These are phyloP conservation scores for Phytophthora aleatoria DNA, from an alignment of 352 stramenopile genomes.

Conservation along the genomic window DNA sequence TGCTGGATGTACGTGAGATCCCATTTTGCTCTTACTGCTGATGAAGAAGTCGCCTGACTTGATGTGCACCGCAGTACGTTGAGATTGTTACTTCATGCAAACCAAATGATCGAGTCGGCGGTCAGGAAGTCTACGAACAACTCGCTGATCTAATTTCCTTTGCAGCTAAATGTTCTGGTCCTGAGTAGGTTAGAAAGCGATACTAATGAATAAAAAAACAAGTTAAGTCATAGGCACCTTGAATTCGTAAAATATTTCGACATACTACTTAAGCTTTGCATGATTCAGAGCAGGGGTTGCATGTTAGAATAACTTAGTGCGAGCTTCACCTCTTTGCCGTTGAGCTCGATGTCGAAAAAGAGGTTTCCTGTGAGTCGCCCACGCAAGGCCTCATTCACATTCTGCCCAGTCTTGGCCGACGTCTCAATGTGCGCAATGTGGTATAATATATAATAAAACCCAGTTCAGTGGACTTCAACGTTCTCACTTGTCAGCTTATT, in stretches of 20 bases:
- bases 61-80: conserved; percentile 34
- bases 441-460: conserved; percentile 6
- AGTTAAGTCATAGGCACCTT: neutral
- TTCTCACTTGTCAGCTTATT: too few relatives aligned
- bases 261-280: neutral
- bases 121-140: conserved; percentile 61
- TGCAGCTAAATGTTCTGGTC: conserved; percentile 13
- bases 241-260: neutral
- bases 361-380: conserved; percentile 34
- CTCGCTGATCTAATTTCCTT: conserved; percentile 32
- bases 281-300: neutral
- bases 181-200: neutral
- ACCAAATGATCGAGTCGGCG: conserved; percentile 47
- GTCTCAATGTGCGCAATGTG: conserved; percentile 85
- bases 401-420: conserved; percentile 75
- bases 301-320: conserved; percentile 44
- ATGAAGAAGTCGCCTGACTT: neutral
- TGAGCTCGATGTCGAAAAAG: conserved; percentile 45
- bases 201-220: neutral
- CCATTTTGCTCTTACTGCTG: too few relatives aligned
- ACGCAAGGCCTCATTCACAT: conserved; percentile 67
- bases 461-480: too few relatives aligned
- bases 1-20: conserved; percentile 45
- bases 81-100: conserved; percentile 59
- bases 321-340: conserved; percentile 19